These are phyloP conservation scores for Mucor ambiguus DNA, from an alignment of 371 early-diverging fungal species.

Conservation along the genomic window DNA sequence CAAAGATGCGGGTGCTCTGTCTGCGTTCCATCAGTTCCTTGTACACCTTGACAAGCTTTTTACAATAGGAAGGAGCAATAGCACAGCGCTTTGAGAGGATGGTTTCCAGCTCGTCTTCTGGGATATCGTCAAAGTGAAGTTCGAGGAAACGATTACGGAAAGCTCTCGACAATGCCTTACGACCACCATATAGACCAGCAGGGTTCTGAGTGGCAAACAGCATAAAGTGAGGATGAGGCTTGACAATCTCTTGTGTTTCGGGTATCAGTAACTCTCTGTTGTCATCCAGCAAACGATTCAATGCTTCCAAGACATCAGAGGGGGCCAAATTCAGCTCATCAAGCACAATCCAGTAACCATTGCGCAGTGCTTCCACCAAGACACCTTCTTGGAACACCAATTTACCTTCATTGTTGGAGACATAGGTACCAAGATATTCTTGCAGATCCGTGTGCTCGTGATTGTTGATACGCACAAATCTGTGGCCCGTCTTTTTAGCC, in stretches of 20 bases:
- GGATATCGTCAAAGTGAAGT: constrained; percentile 94
- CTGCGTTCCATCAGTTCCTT: constrained; percentile 80
- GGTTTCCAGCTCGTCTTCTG: constrained; percentile 85
- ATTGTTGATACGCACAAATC: constrained; percentile 99
- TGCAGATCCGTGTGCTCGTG: constrained; percentile 99
- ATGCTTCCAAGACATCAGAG: constrained; percentile 98
- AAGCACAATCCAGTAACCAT: constrained; percentile 99
- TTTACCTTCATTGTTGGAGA: constrained; percentile 77
- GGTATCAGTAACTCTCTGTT: constrained; percentile 98
- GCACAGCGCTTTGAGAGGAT: constrained; percentile 85
- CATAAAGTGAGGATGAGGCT: constrained; percentile 98
- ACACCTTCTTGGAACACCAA: constrained; percentile 97
- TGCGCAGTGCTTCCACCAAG: constrained; percentile 93
- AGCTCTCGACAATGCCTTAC: constrained; percentile 98
- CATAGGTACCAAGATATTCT: constrained; percentile 98
- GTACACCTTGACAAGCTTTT: constrained; percentile 89
- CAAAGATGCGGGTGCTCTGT: constrained; percentile 87
- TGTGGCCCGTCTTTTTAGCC: constrained; percentile 91
- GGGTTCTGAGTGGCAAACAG: constrained; percentile 99
- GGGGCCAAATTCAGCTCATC: constrained; percentile 99
- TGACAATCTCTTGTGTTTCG: constrained; percentile 95
- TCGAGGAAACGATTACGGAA: constrained; percentile 99
- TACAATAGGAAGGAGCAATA: constrained; percentile 91
- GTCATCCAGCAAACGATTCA: constrained; percentile 99
- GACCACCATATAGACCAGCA: constrained; percentile 97